Evolutionary conservation across 768 basidiomycete genomes (phyloP).

Genomic region (Russula sp.): DNA sequence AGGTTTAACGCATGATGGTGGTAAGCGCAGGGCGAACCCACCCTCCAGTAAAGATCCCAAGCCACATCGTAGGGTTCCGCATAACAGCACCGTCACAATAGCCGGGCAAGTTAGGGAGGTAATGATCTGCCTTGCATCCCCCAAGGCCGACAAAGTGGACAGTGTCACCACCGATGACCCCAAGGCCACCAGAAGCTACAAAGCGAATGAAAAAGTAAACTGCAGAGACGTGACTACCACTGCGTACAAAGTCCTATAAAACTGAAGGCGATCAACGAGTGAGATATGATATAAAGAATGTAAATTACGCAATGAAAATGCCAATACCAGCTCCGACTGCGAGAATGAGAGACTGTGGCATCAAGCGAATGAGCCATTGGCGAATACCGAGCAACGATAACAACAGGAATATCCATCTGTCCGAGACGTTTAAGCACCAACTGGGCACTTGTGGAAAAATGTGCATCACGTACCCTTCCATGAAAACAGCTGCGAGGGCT

Average conservation of each 20-base stretch:
- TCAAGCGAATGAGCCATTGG: slow-evolving; percentile 84
- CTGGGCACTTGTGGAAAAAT: not conserved
- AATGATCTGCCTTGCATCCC: slow-evolving; percentile 56
- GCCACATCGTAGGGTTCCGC: slow-evolving; percentile 74
- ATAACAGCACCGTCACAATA: slow-evolving; percentile 64
- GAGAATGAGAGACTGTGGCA: slow-evolving; percentile 81
- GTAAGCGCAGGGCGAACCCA: slow-evolving; percentile 30
- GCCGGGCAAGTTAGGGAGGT: slow-evolving; percentile 40
- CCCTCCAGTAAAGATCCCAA: slow-evolving; percentile 85
- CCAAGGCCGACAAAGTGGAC: slow-evolving; percentile 69
- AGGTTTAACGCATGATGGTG: not conserved
- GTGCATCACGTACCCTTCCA: slow-evolving; percentile 60
- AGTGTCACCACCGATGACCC: slow-evolving; percentile 69
- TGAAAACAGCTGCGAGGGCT: slow-evolving; percentile 78
- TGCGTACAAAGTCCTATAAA: slow-evolving; percentile 68
- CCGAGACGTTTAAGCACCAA: not conserved
- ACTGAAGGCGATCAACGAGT: slow-evolving; percentile 31
- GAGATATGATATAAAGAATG: not conserved
- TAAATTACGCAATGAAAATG: slow-evolving; percentile 59
- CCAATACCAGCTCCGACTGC: slow-evolving; percentile 86
- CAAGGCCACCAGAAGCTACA: slow-evolving; percentile 58
- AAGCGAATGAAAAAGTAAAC: not conserved
- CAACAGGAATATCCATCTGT: slow-evolving; percentile 74
- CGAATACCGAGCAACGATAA: slow-evolving; percentile 78
- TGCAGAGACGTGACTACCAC: not conserved